Conservation (phyloP, 1,139 yeast species). For the Suhomyces coccinellae region DNA sequence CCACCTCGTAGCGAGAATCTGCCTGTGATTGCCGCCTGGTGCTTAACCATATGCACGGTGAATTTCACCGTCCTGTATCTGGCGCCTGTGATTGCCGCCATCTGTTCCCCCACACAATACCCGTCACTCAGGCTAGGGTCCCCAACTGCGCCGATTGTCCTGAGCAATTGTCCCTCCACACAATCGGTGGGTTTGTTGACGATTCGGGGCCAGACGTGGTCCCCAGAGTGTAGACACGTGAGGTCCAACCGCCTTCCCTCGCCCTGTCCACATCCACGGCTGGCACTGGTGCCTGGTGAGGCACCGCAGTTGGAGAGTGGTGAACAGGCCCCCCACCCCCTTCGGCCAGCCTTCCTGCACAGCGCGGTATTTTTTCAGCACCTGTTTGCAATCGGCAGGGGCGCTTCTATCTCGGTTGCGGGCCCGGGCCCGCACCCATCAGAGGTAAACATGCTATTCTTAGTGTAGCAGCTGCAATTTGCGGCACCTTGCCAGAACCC, state of each 20-base stretch:
- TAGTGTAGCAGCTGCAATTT: constrained; percentile 7
- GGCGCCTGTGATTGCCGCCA: too few relatives aligned
- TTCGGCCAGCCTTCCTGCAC: constrained; percentile 1
- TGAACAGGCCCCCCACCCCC: neutral
- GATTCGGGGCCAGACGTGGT: neutral
- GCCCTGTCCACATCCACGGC: too few relatives aligned
- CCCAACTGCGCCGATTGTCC: too few relatives aligned
- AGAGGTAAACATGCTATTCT: constrained; percentile 10
- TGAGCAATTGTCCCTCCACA: neutral
- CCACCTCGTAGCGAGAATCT: too few relatives aligned
- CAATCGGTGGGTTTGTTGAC: neutral
- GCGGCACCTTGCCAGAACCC: neutral
- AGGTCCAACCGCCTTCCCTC: too few relatives aligned
- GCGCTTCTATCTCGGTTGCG: neutral
- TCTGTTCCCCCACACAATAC: too few relatives aligned
- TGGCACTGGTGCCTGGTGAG: too few relatives aligned
- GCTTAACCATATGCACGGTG: too few relatives aligned
- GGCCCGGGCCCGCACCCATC: constrained; percentile 3
- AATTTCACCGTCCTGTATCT: too few relatives aligned
- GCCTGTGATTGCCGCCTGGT: too few relatives aligned
- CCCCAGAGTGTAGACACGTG: too few relatives aligned
- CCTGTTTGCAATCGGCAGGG: constrained; percentile 1
- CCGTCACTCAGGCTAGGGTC: too few relatives aligned
- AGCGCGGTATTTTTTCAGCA: neutral
- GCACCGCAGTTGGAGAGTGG: constrained; percentile 1